These are phyloP conservation scores for Pyropia yezoensis DNA, from an alignment of 23 red algal species.

Conservation along the genomic window DNA sequence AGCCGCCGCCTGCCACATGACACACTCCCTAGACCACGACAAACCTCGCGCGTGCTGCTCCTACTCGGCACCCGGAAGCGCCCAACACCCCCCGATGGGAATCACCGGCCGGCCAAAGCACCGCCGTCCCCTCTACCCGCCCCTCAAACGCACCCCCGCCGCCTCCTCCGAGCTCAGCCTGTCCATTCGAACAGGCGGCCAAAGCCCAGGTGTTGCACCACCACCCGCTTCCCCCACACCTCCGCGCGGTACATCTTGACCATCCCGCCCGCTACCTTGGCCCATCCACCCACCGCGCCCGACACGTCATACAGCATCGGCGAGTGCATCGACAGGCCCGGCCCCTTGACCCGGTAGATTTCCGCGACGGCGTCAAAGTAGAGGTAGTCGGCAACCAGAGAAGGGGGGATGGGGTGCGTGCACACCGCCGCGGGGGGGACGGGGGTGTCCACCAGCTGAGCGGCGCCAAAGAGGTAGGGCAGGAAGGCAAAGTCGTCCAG, in stretches of 20 bases:
- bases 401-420: conserved; percentile 16
- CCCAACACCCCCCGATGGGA: not conserved
- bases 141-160: not conserved
- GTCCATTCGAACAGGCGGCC: conserved; percentile 56
- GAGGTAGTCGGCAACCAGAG: conserved; percentile 59
- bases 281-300: conserved; percentile 61
- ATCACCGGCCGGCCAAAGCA: not conserved
- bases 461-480: conserved; percentile 82
- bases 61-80: not conserved
- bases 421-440: not conserved
- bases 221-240: conserved; percentile 84
- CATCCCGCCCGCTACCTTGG: conserved; percentile 78
- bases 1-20: not conserved
- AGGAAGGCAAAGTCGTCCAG: conserved; percentile 96
- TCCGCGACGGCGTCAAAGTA: conserved; percentile 87
- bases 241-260: conserved; percentile 96
- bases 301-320: conserved; percentile 89
- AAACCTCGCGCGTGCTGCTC: not conserved
- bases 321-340: conserved; percentile 70
- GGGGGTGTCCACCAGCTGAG: conserved; percentile 54
- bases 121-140: not conserved
- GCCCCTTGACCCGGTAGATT: conserved; percentile 87
- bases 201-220: conserved; percentile 89
- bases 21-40: not conserved
- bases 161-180: not conserved